A percentile compares a stretch with the other conserved stretches of the same genome.
These are phyloP conservation scores for Sherardia arvensis DNA, from an alignment of 257 asterid species.

Conservation along the genomic window DNA sequence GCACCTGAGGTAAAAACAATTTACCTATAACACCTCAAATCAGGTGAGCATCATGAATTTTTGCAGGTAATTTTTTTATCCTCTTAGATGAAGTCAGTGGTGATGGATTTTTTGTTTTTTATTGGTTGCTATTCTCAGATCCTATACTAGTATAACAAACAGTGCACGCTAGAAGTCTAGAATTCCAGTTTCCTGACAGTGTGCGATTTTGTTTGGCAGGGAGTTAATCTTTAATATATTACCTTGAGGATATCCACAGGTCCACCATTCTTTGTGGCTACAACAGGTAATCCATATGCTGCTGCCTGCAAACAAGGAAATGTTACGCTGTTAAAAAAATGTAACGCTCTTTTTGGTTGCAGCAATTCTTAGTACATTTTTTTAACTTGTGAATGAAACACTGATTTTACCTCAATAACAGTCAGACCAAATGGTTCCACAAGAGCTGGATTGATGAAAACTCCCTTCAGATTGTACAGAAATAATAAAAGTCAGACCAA, in stretches of 20 bases:
- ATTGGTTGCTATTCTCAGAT: background rate
- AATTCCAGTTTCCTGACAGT: background rate
- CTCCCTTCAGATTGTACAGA: constrained; percentile 60
- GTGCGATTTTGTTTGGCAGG: background rate
- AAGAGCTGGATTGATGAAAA: constrained; percentile 67
- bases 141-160: background rate
- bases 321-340: background rate
- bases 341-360: background rate
- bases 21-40: background rate
- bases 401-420: constrained; percentile 51
- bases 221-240: constrained; percentile 7
- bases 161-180: background rate
- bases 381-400: background rate
- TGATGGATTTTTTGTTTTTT: background rate
- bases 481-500: too few relatives aligned
- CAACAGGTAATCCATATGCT: constrained; percentile 61
- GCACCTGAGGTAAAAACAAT: constrained; percentile 31
- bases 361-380: background rate
- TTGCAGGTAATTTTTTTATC: too few relatives aligned
- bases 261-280: constrained; percentile 65
- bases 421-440: constrained; percentile 72
- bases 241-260: constrained; percentile 64
- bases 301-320: constrained; percentile 45
- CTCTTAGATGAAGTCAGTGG: background rate
- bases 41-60: background rate